Base-by-base conservation (phyloP, 305 asterid genomes). In the Solanum chacoense region DNA sequence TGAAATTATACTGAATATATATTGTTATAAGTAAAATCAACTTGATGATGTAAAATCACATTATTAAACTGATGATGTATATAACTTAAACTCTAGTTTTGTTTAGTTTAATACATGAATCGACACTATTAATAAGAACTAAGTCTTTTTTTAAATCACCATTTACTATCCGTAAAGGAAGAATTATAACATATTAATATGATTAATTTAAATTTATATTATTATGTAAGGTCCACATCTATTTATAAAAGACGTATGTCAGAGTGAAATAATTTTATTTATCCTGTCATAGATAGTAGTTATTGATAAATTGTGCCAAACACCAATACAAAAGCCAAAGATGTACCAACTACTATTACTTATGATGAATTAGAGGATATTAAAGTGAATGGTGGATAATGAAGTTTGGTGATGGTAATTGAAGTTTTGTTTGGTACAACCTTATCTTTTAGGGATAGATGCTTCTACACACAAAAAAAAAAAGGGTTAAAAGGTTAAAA, bases 401-500 rank as follows among this genome's bases (percentile, higher is more conserved):
- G 89, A 85, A 45, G 29, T 29, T 29, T 29, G 90, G 65, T 75
- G 69, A 84, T 36, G 85, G 45, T 26, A 31, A 67, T 12, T n/a
- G 24, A 63, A 71, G 77, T 80, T 79, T 86, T 88, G 38, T 37
- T 84, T 67, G 37, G 91, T 67, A 89, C 11, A 35, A 34, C 90
- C 88, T 90, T 87, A 84, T 83, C 90, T 86, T 69, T 88, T 83
- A 31, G 72, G 67, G 2, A 34, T 65, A 50, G 50, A 90, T 88
- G 89, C 92, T 79, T 90, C 90, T 90, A 72, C 89, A 76, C 32
- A 69, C 18, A 29, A 2, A 72, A 6, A 65, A n/a, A 29, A 35
- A 35, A 35, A 87, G 87, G 89, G 85, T 86, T 35, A 50, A 38
- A 87, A 38, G 84, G 74, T 88, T 4, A 32, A 83, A 90, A 76